Percentiles rank a stretch among this genome's conserved stretches.
phyloP scores from a whole-genome alignment of 1,284 basidiomycete species.

The Irpex sp. region DNA sequence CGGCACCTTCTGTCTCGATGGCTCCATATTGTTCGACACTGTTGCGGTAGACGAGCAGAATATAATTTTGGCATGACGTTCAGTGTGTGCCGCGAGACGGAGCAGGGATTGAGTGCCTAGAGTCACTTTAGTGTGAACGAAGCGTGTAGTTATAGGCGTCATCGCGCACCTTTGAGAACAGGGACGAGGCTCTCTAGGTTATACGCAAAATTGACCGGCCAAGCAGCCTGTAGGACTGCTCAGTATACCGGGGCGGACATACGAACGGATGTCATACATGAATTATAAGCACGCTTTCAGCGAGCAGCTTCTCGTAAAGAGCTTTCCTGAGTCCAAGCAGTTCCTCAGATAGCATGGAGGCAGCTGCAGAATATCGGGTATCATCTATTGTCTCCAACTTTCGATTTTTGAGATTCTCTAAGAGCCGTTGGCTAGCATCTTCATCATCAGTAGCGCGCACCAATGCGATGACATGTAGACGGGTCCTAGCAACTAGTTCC shows the following conservation, averaged over 20 bases:
- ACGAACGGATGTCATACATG: conserved; percentile 4
- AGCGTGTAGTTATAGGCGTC: too few relatives aligned
- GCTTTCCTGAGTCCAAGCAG: not conserved
- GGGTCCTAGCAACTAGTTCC: not conserved
- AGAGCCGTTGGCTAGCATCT: conserved; percentile 3
- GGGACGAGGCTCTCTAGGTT: conserved; percentile 7
- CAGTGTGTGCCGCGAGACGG: not conserved
- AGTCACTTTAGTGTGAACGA: not conserved
- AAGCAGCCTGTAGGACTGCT: conserved; percentile 2
- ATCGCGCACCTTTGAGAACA: conserved; percentile 1
- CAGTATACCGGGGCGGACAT: too few relatives aligned
- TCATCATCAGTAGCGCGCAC: conserved; percentile 4
- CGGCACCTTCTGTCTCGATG: not conserved
- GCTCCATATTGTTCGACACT: not conserved
- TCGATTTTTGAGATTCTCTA: not conserved
- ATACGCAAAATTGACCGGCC: conserved; percentile 13
- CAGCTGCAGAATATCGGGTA: not conserved
- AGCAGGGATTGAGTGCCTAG: conserved; percentile 6
- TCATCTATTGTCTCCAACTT: not conserved
- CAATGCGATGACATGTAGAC: not conserved
- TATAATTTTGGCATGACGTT: conserved; percentile 1
- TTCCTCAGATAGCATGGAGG: conserved; percentile 1
- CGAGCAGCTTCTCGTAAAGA: not conserved
- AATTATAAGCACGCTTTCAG: not conserved
- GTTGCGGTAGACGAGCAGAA: conserved; percentile 11